phyloP scores from a whole-genome alignment of 306 rosid genomes.

The Ceratonia siliqua region DNA sequence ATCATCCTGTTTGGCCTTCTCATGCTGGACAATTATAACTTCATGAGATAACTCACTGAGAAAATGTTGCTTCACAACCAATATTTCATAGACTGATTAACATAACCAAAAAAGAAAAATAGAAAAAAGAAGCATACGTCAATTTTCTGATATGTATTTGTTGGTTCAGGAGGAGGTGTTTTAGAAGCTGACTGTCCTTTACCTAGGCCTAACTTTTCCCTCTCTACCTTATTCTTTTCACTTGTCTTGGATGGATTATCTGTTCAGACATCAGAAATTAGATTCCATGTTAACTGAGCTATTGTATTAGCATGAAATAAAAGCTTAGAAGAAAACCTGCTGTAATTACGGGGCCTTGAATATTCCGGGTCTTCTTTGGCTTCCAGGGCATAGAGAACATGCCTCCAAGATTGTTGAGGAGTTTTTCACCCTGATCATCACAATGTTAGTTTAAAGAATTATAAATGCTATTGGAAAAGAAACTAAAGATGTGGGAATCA shows the following conservation, averaged over 20 bases:
- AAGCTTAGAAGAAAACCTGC: slow-evolving; percentile 55
- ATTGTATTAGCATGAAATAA: too few species aligned
- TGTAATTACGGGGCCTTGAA: slow-evolving; percentile 74
- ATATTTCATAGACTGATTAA: background rate
- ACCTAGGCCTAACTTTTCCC: slow-evolving; percentile 66
- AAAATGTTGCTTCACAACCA: slow-evolving; percentile 3
- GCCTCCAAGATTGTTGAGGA: slow-evolving; percentile 92
- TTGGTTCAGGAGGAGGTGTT: slow-evolving; percentile 62
- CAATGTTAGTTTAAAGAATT: background rate
- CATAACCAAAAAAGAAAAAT: background rate
- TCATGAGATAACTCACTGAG: background rate
- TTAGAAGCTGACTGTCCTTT: slow-evolving; percentile 57
- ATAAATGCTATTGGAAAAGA: background rate
- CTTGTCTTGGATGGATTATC: slow-evolving; percentile 51
- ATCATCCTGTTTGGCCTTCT: slow-evolving; percentile 89
- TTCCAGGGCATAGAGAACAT: slow-evolving; percentile 88
- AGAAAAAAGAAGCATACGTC: too few species aligned
- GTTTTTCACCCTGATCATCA: slow-evolving; percentile 82
- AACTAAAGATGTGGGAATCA: background rate
- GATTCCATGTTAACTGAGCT: slow-evolving; percentile 22
- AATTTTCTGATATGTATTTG: slow-evolving; percentile 60
- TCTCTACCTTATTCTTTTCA: slow-evolving; percentile 44
- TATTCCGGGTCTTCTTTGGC: slow-evolving; percentile 70
- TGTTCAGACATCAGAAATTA: slow-evolving; percentile 31
- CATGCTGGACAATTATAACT: slow-evolving; percentile 44